Percentiles rank a stretch among this genome's conserved stretches.
These are phyloP conservation scores for Globisporangium lucens DNA, from an alignment of 352 stramenopile genomes.

Conservation along the genomic window DNA sequence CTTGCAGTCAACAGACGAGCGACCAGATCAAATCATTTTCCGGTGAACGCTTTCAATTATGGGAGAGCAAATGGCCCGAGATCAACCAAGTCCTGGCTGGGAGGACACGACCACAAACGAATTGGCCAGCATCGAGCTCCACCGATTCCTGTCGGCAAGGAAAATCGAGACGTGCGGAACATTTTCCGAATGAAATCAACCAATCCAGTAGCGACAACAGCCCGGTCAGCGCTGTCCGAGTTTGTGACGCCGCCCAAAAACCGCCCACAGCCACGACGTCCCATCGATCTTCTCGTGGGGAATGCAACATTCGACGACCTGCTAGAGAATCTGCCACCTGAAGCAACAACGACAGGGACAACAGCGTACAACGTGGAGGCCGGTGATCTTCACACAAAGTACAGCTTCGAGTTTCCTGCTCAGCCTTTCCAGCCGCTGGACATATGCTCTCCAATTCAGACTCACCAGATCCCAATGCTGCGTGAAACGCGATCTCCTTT, in stretches of 20 bases:
- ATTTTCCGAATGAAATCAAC: background rate
- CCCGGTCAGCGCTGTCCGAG: constrained; percentile 18
- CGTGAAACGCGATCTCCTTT: background rate
- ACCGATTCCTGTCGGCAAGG: background rate
- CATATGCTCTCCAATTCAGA: background rate
- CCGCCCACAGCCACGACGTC: constrained; percentile 33
- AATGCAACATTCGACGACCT: background rate
- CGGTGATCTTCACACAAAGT: constrained; percentile 9
- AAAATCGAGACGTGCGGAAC: constrained; percentile 3
- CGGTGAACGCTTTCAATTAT: background rate
- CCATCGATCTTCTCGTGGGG: constrained; percentile 27
- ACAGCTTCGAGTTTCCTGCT: constrained; percentile 15
- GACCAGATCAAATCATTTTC: background rate
- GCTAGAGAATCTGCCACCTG: background rate
- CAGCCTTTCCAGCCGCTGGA: constrained; percentile 10
- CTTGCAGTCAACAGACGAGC: constrained; percentile 4
- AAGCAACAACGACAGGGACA: background rate
- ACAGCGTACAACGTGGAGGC: background rate
- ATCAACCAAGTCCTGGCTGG: background rate
- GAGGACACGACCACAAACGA: background rate
- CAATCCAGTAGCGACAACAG: background rate
- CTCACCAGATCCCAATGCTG: background rate
- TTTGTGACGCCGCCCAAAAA: constrained; percentile 33
- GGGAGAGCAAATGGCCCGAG: background rate
- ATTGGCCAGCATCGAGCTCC: constrained; percentile 4